Evolutionary conservation across 352 stramenopile genomes (phyloP).

Genomic region (Vaucheria bursata): DNA sequence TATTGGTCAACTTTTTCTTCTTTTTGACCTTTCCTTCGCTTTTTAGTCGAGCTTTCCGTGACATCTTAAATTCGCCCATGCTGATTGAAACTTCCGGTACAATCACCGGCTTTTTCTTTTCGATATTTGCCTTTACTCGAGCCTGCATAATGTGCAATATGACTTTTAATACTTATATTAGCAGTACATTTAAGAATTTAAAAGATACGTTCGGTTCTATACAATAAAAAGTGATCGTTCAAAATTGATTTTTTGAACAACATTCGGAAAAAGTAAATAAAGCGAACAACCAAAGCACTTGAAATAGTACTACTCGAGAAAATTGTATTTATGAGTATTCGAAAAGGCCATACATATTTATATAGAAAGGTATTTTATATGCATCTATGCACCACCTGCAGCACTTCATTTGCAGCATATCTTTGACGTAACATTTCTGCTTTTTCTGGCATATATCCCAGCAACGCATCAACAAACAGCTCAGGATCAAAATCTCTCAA

Average conservation of each 20-base stretch:
- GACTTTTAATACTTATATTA: not conserved
- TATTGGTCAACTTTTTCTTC: not conserved
- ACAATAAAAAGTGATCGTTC: not conserved
- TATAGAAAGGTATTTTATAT: not conserved
- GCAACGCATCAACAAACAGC: slow-evolving; percentile 52
- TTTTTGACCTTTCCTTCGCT: not conserved
- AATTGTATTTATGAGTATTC: not conserved
- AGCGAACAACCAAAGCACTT: not conserved
- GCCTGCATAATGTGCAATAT: not conserved
- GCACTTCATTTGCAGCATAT: slow-evolving; percentile 32
- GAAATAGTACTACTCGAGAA: not conserved
- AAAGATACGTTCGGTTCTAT: not conserved
- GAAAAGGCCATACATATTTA: not conserved
- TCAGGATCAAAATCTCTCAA: slow-evolving; percentile 53
- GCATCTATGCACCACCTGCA: slow-evolving; percentile 6
- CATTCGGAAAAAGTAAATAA: not conserved
- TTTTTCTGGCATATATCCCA: slow-evolving; percentile 47
- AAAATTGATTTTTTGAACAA: not conserved
- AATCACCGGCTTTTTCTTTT: not conserved
- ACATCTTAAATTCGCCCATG: slow-evolving; percentile 5
- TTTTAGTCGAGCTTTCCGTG: not conserved
- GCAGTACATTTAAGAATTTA: not conserved
- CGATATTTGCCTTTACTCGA: not conserved
- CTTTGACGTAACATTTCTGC: slow-evolving; percentile 5
- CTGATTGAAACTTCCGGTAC: not conserved